Evolutionary conservation across 2,329 filamentous ascomycete species (phyloP).

Genomic region (Fusarium staphyleae): DNA sequence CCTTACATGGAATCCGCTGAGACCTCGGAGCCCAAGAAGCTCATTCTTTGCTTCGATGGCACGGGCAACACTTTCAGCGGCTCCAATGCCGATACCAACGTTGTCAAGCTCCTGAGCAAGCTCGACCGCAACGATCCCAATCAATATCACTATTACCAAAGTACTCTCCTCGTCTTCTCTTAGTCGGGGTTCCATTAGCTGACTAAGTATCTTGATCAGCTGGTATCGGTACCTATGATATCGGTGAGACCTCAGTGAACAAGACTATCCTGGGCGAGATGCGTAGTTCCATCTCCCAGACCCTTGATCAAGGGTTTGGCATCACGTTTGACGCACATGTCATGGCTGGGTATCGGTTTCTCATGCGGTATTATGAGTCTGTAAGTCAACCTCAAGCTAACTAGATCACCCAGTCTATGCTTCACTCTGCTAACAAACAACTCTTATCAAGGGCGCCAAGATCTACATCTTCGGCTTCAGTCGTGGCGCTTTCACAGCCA

Average conservation of each 20-base stretch:
- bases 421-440: background rate
- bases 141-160: conserved; percentile 60
- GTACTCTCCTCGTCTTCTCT: conserved; percentile 39
- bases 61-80: conserved; percentile 57
- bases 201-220: conserved; percentile 42
- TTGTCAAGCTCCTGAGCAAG: conserved; percentile 58
- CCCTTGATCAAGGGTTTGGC: conserved; percentile 53
- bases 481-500: conserved; percentile 60
- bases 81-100: conserved; percentile 59
- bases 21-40: conserved; percentile 45
- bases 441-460: conserved; percentile 49
- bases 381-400: conserved; percentile 34
- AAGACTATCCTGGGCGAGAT: conserved; percentile 47
- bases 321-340: conserved; percentile 60
- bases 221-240: conserved; percentile 59
- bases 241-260: conserved; percentile 52
- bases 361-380: conserved; percentile 61
- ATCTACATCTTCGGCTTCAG: conserved; percentile 64
- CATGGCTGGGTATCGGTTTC: conserved; percentile 59
- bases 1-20: conserved; percentile 23
- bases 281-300: conserved; percentile 48
- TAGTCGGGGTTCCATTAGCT: background rate
- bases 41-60: conserved; percentile 58
- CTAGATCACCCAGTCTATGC: too few relatives aligned
- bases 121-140: conserved; percentile 53